Conservation (phyloP, 495 filamentous ascomycete species). For the Penicillium samsonianum region DNA sequence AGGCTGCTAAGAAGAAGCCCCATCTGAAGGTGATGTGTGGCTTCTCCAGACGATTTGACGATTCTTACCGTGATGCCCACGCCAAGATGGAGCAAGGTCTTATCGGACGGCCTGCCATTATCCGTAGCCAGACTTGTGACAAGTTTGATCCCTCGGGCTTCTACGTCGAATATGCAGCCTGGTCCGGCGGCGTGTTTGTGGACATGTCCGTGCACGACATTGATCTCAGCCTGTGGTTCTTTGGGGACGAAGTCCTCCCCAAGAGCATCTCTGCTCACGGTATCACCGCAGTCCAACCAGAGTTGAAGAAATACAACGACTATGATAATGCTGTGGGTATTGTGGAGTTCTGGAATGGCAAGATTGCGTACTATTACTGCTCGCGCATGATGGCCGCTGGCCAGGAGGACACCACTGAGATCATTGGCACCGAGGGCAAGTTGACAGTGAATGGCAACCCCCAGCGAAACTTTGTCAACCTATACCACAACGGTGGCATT, state of each 20-base stretch:
- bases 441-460: slow-evolving; percentile 57
- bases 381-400: slow-evolving; percentile 62
- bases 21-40: slow-evolving; percentile 58
- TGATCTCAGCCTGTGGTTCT: slow-evolving; percentile 57
- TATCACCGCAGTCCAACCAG: slow-evolving; percentile 58
- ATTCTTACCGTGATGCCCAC: slow-evolving; percentile 53
- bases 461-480: slow-evolving; percentile 49
- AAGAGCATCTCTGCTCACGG: slow-evolving; percentile 53
- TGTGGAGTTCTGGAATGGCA: slow-evolving; percentile 60
- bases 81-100: slow-evolving; percentile 44
- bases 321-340: slow-evolving; percentile 62
- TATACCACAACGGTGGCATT: slow-evolving; percentile 47
- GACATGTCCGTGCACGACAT: slow-evolving; percentile 60
- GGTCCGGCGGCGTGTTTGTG: slow-evolving; percentile 59
- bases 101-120: slow-evolving; percentile 52
- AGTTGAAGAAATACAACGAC: slow-evolving; percentile 54
- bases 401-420: slow-evolving; percentile 62
- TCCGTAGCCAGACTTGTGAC: slow-evolving; percentile 60
- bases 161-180: slow-evolving; percentile 57
- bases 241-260: slow-evolving; percentile 43
- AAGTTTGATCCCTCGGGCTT: slow-evolving; percentile 54
- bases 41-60: slow-evolving; percentile 58
- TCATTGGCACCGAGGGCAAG: slow-evolving; percentile 63
- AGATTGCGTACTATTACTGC: slow-evolving; percentile 60
- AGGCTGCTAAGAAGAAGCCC: slow-evolving; percentile 26